Evolutionary conservation across 768 basidiomycete genomes (phyloP).

Genomic region (Lentinus brumalis): DNA sequence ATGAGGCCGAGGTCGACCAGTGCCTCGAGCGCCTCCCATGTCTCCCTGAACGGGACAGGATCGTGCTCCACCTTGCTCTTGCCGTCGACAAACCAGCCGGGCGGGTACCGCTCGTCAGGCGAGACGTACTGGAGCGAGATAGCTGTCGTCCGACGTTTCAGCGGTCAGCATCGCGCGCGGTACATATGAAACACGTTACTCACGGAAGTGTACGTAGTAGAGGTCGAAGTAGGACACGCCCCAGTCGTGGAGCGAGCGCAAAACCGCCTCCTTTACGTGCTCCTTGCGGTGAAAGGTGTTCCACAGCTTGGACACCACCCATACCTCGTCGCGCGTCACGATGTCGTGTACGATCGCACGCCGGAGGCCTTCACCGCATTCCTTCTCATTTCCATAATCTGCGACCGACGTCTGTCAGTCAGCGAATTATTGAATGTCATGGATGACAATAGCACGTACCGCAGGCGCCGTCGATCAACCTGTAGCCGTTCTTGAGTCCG

Average conservation of each 20-base stretch:
- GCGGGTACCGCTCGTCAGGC: conserved; percentile 40
- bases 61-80: conserved; percentile 34
- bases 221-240: conserved; percentile 38
- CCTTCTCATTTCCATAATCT: conserved; percentile 46
- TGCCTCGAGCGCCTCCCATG: conserved; percentile 46
- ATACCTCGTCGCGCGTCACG: conserved; percentile 45
- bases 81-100: conserved; percentile 42
- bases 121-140: conserved; percentile 43
- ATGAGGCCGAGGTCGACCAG: conserved; percentile 39
- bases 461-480: conserved; percentile 25
- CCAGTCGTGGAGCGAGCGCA: conserved; percentile 41
- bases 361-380: conserved; percentile 38
- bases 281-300: conserved; percentile 43
- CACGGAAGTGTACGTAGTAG: conserved; percentile 31
- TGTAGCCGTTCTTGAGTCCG: conserved; percentile 24
- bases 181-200: neutral
- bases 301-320: conserved; percentile 36
- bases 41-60: conserved; percentile 37
- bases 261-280: conserved; percentile 34
- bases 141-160: conserved; percentile 33
- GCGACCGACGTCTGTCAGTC: conserved; percentile 36
- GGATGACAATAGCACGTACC: conserved; percentile 3
- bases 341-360: conserved; percentile 40
- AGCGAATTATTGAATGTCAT: neutral
- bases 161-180: neutral